phyloP scores from a whole-genome alignment of 2,329 filamentous ascomycete species.

The Fusarium gaditjirri region DNA sequence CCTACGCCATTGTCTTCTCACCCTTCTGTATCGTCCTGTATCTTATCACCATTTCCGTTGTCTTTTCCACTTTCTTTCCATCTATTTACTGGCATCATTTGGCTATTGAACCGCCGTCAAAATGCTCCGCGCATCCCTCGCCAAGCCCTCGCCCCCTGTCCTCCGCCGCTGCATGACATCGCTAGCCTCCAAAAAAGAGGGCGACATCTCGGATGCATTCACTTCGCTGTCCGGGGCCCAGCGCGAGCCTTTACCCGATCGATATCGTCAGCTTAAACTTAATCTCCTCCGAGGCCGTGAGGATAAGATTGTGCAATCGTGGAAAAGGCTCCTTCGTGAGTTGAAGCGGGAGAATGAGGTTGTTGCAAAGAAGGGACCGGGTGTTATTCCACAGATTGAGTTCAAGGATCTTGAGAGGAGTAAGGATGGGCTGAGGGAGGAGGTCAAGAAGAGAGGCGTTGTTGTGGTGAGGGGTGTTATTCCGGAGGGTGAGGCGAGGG shows the following conservation, averaged over 20 bases:
- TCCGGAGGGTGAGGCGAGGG: slow-evolving; percentile 69
- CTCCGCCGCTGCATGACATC: slow-evolving; percentile 34
- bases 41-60: background rate
- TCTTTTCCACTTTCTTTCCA: rapidly evolving
- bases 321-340: slow-evolving; percentile 58
- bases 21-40: background rate
- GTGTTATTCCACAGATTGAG: slow-evolving; percentile 63
- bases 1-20: background rate
- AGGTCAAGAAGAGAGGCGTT: slow-evolving; percentile 69
- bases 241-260: slow-evolving; percentile 60
- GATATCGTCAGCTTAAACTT: slow-evolving; percentile 67
- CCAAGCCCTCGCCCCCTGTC: slow-evolving; percentile 14
- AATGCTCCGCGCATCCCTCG: slow-evolving; percentile 40
- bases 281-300: slow-evolving; percentile 62
- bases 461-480: slow-evolving; percentile 75
- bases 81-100: background rate
- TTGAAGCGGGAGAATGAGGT: slow-evolving; percentile 60
- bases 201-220: slow-evolving; percentile 72
- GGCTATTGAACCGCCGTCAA: background rate
- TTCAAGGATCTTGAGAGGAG: slow-evolving; percentile 58
- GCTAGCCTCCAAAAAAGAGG: slow-evolving; percentile 59
- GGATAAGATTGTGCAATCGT: slow-evolving; percentile 57
- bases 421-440: slow-evolving; percentile 51
- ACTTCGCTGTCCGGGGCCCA: slow-evolving; percentile 64
- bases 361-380: slow-evolving; percentile 57